Evolutionary conservation across 2,329 filamentous ascomycete species (phyloP).

Genomic region (Fusarium sp.): DNA sequence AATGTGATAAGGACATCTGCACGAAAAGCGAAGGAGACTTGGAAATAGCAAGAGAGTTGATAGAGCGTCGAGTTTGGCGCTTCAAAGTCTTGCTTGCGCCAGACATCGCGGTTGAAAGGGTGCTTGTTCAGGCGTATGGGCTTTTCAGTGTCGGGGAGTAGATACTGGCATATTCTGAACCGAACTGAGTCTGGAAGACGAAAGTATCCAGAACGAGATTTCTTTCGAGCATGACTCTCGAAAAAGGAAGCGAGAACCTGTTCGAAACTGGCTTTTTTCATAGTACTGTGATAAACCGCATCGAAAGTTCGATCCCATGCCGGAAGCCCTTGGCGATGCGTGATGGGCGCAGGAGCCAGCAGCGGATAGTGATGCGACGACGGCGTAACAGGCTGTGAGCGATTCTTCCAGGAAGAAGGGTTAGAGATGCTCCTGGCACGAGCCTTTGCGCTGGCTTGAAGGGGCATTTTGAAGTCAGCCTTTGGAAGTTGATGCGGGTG

Average conservation of each 20-base stretch:
- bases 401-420: conserved; percentile 3
- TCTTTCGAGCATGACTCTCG: conserved; percentile 26
- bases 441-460: conserved; percentile 21
- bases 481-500: neutral
- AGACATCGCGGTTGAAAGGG: conserved; percentile 49
- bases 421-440: conserved; percentile 35
- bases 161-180: conserved; percentile 46
- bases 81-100: conserved; percentile 53
- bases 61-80: conserved; percentile 46
- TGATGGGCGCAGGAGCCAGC: neutral
- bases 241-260: conserved; percentile 44
- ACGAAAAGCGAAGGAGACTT: conserved; percentile 53
- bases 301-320: conserved; percentile 56
- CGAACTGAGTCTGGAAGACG: conserved; percentile 47
- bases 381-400: conserved; percentile 21
- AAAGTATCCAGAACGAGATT: conserved; percentile 31
- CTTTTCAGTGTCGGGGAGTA: conserved; percentile 41
- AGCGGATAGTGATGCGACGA: neutral
- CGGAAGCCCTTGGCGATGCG: conserved; percentile 33
- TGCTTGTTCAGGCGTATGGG: conserved; percentile 50
- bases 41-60: conserved; percentile 44
- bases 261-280: conserved; percentile 25
- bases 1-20: conserved; percentile 55
- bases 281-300: conserved; percentile 50
- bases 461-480: conserved; percentile 23